These are phyloP conservation scores for Tetrahymena malaccensis DNA, from an alignment of 73 alveolate genomes.

Conservation along the genomic window DNA sequence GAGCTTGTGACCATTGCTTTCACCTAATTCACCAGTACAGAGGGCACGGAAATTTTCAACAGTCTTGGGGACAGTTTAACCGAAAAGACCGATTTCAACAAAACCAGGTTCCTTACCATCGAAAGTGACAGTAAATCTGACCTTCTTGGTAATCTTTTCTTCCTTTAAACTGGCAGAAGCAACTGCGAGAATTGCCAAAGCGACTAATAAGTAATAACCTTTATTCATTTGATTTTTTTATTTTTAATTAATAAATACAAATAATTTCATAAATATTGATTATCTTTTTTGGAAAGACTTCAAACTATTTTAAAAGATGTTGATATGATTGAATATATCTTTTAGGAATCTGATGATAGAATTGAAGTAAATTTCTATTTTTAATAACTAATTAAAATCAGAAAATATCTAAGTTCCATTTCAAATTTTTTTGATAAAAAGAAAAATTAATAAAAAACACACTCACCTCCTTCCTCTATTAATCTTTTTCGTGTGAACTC, in stretches of 20 bases:
- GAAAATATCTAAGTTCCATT: not conserved
- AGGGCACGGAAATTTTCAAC: slow-evolving; percentile 82
- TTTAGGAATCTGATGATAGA: not conserved
- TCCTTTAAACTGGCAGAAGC: not conserved
- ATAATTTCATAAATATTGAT: not conserved
- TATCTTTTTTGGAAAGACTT: not conserved
- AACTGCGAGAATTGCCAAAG: not conserved
- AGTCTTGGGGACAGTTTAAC: slow-evolving; percentile 78
- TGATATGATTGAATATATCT: not conserved
- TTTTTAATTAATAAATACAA: not conserved
- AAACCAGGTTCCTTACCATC: slow-evolving; percentile 61
- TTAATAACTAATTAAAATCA: not conserved
- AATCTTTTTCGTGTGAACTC: not conserved
- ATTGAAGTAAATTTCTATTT: not conserved
- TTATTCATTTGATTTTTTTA: not conserved
- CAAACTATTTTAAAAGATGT: not conserved
- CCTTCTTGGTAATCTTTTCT: slow-evolving; percentile 46
- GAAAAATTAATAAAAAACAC: no score
- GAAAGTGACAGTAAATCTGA: slow-evolving; percentile 54
- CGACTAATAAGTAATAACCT: not conserved
- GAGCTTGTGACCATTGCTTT: slow-evolving; percentile 54
- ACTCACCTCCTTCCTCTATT: not conserved
- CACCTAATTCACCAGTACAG: slow-evolving; percentile 84
- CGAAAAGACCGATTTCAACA: slow-evolving; percentile 71
- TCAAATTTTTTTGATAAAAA: not conserved